Base-by-base conservation (phyloP, 192 early-diverging fungal species). In the Umbelopsis ramanniana region DNA sequence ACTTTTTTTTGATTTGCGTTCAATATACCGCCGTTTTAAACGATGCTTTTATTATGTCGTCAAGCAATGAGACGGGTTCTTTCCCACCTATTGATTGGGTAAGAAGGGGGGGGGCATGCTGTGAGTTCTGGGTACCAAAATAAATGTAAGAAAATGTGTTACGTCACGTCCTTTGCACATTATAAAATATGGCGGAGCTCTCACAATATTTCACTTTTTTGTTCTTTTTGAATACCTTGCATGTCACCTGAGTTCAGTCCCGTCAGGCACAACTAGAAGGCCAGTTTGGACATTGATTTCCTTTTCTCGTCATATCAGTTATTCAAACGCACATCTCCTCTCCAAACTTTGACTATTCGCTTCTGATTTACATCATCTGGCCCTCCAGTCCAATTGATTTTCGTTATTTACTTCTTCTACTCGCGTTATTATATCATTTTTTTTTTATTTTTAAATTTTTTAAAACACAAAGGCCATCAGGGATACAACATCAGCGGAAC, bases 211-310 rank as follows among this genome's bases (percentile, higher is more conserved):
- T 29, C 33, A 35, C 35, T 63, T 63, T 57, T 29, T 63, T 63
- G 29, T 54, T 54, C 53, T 54, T 63, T 63, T 63, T 63, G 29
- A 63, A 37, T 63, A 63, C 33, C 33, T 63, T 63, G 33, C 33
- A 63, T 63, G 57, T 63, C 57, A 63, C 57, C 57, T 63, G 57
- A 63, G 57, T 37, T 63, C 33, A 22, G 57, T 29, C 57, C 33
- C 57, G 57, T 35, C 57, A 63, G 57, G 57, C 29, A 63, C 57
- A 35, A 50, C 48, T 50, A 50, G 40, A 50, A 50, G 48, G 48
- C 48, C 48, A 37, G 17, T 63, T 63, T 63, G 57, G 57, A 63
- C 57, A 63, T 63, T 63, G 33, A 37, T 63, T 63, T 37, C 26
- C 33, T 26, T 38, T 50, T 50, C 48, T 50, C 48, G 48, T 50